Evolutionary conservation across 441 rosid species (phyloP).

Genomic region (Croton laevigatus): DNA sequence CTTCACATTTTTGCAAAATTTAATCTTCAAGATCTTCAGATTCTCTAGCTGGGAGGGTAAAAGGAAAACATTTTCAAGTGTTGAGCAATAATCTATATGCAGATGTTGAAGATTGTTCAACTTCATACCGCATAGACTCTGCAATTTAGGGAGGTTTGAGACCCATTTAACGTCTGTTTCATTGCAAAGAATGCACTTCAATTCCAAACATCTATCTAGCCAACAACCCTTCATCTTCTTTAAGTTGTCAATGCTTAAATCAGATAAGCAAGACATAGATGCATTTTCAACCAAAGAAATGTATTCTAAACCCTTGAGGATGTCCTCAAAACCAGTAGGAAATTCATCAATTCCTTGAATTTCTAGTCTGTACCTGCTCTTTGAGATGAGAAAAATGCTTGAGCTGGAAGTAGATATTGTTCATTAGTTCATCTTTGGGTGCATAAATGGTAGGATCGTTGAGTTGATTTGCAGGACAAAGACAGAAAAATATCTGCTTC

Average conservation of each 20-base stretch:
- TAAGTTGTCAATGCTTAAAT: conserved; percentile 22
- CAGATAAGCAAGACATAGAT: conserved; percentile 26
- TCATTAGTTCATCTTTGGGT: conserved; percentile 15
- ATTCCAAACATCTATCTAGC: conserved; percentile 37
- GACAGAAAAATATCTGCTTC: neutral
- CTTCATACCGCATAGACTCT: conserved; percentile 23
- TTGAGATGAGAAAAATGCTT: conserved; percentile 12
- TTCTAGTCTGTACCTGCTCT: conserved; percentile 23
- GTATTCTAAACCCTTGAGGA: conserved; percentile 29
- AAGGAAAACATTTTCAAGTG: conserved; percentile 30
- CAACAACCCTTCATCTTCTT: conserved; percentile 34
- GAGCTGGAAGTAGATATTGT: conserved; percentile 23
- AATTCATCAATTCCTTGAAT: conserved; percentile 29
- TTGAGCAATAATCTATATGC: conserved; percentile 47
- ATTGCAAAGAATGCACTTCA: conserved; percentile 29
- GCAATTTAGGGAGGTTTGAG: conserved; percentile 37
- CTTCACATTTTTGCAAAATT: conserved; percentile 41
- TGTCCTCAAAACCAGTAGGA: conserved; percentile 23
- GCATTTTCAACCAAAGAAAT: conserved; percentile 34
- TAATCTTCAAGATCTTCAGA: conserved; percentile 34
- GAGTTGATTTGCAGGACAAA: conserved; percentile 19
- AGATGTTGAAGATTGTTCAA: conserved; percentile 35
- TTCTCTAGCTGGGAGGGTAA: conserved; percentile 30
- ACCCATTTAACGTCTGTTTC: conserved; percentile 29
- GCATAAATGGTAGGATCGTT: conserved; percentile 5